Evolutionary conservation across 441 rosid genomes (phyloP).

Genomic region (Adansonia grandidieri): DNA sequence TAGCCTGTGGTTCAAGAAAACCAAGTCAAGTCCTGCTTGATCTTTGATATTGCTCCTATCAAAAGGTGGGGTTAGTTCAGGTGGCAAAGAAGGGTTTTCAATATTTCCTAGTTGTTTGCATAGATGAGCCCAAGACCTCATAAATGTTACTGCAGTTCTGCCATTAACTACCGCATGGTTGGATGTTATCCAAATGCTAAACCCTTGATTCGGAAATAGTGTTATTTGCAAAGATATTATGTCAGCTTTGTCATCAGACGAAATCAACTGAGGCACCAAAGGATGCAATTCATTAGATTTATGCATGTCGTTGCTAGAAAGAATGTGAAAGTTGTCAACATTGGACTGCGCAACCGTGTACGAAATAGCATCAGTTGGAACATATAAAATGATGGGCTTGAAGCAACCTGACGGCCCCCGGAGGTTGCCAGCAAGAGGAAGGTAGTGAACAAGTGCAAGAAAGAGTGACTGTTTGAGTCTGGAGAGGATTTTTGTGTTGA

Average conservation of each 20-base stretch:
- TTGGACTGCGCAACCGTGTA: constrained; percentile 14
- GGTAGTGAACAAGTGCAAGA: constrained; percentile 15
- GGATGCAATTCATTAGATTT: constrained; percentile 20
- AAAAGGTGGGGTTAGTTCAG: constrained; percentile 19
- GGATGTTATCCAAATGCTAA: not conserved
- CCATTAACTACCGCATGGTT: constrained; percentile 25
- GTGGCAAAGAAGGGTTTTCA: not conserved
- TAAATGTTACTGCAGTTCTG: not conserved
- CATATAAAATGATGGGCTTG: constrained; percentile 27
- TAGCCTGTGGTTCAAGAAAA: constrained; percentile 17
- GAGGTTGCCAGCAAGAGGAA: constrained; percentile 29
- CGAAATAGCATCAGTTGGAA: constrained; percentile 21
- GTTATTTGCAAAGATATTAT: constrained; percentile 24
- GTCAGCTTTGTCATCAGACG: not conserved
- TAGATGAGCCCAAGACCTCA: constrained; percentile 32
- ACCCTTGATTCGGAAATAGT: constrained; percentile 23
- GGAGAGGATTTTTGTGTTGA: constrained; percentile 13
- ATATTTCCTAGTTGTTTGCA: constrained; percentile 4
- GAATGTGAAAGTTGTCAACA: constrained; percentile 3
- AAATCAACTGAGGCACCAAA: not conserved
- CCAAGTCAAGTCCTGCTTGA: not conserved
- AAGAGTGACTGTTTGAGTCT: constrained; percentile 23
- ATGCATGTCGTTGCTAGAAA: not conserved
- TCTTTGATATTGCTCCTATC: constrained; percentile 16
- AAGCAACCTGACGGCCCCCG: constrained; percentile 17